Conservation (phyloP, 768 basidiomycete genomes). For the Phylloporus scabripes region DNA sequence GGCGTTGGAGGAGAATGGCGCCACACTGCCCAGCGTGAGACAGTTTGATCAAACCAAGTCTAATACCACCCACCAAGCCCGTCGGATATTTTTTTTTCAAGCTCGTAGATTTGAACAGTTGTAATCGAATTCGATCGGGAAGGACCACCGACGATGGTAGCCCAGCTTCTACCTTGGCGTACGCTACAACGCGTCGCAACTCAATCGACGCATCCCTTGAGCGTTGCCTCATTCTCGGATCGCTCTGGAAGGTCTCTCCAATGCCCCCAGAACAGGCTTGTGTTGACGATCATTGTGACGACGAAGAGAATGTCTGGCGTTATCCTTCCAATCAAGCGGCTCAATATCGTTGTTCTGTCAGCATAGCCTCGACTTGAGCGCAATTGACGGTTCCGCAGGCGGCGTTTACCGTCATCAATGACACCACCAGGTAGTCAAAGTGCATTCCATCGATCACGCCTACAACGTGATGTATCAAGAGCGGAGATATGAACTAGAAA, state of each 20-base stretch:
- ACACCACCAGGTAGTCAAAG: neutral
- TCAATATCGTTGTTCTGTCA: neutral
- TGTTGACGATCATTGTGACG: neutral
- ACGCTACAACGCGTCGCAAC: constrained; percentile 10
- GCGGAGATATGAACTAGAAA: neutral
- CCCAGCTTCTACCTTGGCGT: neutral
- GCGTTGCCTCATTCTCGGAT: neutral
- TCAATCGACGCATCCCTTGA: neutral
- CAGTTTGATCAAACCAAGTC: neutral
- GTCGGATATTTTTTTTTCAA: constrained; percentile 2
- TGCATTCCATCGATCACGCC: neutral
- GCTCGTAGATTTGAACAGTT: constrained; percentile 5
- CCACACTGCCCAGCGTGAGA: neutral
- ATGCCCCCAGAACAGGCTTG: neutral
- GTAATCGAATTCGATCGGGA: constrained; percentile 5
- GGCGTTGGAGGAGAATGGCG: neutral
- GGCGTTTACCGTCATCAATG: neutral
- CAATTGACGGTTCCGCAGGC: neutral
- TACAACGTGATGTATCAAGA: neutral
- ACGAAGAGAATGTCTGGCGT: too few relatives aligned
- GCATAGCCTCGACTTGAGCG: neutral
- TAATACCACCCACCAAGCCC: neutral
- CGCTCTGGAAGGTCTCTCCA: neutral
- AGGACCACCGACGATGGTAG: neutral
- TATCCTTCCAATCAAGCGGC: neutral